These are phyloP conservation scores for Gliomastix tumulicola DNA, from an alignment of 2,329 filamentous ascomycete species.

Conservation along the genomic window DNA sequence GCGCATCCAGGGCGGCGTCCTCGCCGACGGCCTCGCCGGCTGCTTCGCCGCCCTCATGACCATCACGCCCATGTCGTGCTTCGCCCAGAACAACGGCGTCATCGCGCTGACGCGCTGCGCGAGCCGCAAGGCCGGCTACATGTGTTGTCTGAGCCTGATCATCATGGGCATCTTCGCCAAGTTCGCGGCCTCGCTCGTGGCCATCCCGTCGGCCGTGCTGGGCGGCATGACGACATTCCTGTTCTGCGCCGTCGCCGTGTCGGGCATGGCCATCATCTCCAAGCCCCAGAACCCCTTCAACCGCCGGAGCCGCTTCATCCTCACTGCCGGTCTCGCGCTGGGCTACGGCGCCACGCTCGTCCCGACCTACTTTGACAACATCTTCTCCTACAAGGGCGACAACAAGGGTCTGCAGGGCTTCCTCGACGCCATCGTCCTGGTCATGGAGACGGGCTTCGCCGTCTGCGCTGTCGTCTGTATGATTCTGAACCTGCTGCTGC, in stretches of 20 bases:
- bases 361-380: slow-evolving; percentile 58
- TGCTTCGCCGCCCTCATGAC: slow-evolving; percentile 70
- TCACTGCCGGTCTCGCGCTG: slow-evolving; percentile 66
- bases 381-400: slow-evolving; percentile 66
- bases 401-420: slow-evolving; percentile 67
- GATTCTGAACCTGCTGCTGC: slow-evolving; percentile 65
- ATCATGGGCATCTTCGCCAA: slow-evolving; percentile 80
- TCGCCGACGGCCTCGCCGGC: slow-evolving; percentile 73
- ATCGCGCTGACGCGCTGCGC: slow-evolving; percentile 77
- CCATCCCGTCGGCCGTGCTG: slow-evolving; percentile 62
- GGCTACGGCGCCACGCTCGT: slow-evolving; percentile 66
- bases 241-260: slow-evolving; percentile 69
- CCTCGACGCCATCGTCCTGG: slow-evolving; percentile 63
- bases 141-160: slow-evolving; percentile 68
- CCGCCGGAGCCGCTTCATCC: slow-evolving; percentile 75
- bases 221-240: slow-evolving; percentile 76
- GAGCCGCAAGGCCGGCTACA: slow-evolving; percentile 74
- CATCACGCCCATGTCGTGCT: slow-evolving; percentile 72
- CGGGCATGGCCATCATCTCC: slow-evolving; percentile 69
- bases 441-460: slow-evolving; percentile 71
- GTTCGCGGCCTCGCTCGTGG: slow-evolving; percentile 71
- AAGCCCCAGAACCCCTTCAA: slow-evolving; percentile 60
- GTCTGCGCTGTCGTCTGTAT: slow-evolving; percentile 68
- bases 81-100: slow-evolving; percentile 80
- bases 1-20: slow-evolving; percentile 70